These are phyloP conservation scores for Heracleum sosnowskyi DNA, from an alignment of 129 eudicot genomes.

Conservation along the genomic window DNA sequence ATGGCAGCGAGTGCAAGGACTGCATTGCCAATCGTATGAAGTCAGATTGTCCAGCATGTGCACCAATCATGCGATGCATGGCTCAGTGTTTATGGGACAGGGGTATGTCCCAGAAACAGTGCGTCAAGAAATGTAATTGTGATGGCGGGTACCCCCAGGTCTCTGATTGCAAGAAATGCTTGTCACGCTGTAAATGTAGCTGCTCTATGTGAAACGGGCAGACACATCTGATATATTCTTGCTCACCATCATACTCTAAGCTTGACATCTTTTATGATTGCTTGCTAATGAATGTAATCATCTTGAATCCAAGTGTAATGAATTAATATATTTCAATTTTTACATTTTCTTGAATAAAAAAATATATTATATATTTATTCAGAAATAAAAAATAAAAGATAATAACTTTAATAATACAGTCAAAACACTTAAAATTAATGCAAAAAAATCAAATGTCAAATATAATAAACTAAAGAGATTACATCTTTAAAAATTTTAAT, in stretches of 20 bases:
- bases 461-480: too few species aligned
- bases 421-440: too few species aligned
- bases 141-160: constrained; percentile 45
- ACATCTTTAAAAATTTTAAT: too few species aligned
- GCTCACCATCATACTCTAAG: background rate
- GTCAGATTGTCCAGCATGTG: constrained; percentile 60
- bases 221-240: background rate
- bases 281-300: background rate
- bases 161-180: constrained; percentile 72
- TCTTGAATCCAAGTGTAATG: background rate
- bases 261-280: background rate
- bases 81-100: constrained; percentile 70
- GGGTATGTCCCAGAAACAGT: constrained; percentile 30
- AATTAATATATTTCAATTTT: too few species aligned
- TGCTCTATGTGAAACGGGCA: background rate
- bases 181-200: constrained; percentile 11
- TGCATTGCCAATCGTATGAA: constrained; percentile 32
- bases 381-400: too few species aligned
- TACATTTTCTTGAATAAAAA: too few species aligned
- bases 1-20: constrained; percentile 1
- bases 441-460: too few species aligned
- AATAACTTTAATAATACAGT: too few species aligned
- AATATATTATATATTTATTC: too few species aligned
- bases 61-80: constrained; percentile 74
- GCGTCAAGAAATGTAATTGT: constrained; percentile 70